phyloP scores from a whole-genome alignment of 1,284 basidiomycete genomes.

The Moesziomyces antarcticus region DNA sequence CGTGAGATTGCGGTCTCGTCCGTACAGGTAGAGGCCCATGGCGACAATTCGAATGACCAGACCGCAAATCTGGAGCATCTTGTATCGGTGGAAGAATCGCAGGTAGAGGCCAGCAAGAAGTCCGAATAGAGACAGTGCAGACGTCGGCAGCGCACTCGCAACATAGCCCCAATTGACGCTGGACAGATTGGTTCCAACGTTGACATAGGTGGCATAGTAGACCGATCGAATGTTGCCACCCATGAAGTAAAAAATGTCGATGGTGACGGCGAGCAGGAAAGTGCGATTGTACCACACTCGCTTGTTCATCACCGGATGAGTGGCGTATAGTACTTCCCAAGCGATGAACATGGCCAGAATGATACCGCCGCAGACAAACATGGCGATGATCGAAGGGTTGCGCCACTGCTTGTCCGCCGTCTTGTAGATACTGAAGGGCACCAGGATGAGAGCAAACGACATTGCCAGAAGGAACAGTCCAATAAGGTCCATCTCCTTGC shows the following conservation, averaged over 20 bases:
- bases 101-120: conserved; percentile 69
- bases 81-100: conserved; percentile 70
- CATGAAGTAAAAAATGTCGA: conserved; percentile 69
- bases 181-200: conserved; percentile 63
- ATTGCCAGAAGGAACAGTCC: conserved; percentile 61
- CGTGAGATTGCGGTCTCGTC: conserved; percentile 20
- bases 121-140: conserved; percentile 34
- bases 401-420: conserved; percentile 65
- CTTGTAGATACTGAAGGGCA: conserved; percentile 67
- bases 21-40: conserved; percentile 31
- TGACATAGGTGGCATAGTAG: conserved; percentile 69
- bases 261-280: conserved; percentile 58
- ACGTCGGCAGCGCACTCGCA: conserved; percentile 3
- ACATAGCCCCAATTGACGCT: background rate
- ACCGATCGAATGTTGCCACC: conserved; percentile 65
- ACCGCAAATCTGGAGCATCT: conserved; percentile 58
- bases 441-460: conserved; percentile 63
- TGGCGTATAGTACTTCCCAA: conserved; percentile 68
- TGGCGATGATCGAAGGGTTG: conserved; percentile 69
- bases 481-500: conserved; percentile 67
- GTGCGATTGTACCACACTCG: conserved; percentile 68
- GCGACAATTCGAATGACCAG: conserved; percentile 28
- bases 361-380: conserved; percentile 68
- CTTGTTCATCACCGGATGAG: conserved; percentile 68
- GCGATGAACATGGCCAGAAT: conserved; percentile 67